Conservation (phyloP, 257 asterid species). For the Rubia yunnanensis region DNA sequence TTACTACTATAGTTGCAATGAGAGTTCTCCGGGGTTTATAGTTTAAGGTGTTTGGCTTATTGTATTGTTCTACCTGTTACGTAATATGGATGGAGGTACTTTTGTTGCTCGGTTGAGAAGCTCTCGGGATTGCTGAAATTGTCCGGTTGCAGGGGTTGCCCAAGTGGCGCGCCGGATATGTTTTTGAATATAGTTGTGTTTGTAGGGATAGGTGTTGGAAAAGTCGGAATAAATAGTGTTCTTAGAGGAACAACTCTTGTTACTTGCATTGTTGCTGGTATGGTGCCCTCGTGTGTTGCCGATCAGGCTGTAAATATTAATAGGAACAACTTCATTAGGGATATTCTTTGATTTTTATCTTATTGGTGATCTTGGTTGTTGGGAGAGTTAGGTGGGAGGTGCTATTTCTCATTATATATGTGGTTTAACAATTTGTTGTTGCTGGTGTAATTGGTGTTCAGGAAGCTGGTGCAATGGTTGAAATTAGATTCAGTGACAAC, state of each 20-base stretch:
- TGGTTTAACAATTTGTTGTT: conserved; percentile 64
- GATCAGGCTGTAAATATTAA: conserved; percentile 63
- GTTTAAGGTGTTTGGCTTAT: conserved; percentile 69
- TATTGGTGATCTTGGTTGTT: conserved; percentile 51
- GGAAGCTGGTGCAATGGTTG: conserved; percentile 62
- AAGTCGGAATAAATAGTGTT: conserved; percentile 88
- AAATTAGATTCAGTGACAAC: conserved; percentile 79
- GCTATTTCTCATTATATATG: conserved; percentile 62
- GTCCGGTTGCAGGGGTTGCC: conserved; percentile 84
- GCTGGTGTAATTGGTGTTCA: conserved; percentile 83
- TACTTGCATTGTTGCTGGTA: conserved; percentile 89
- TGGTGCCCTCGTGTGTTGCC: conserved; percentile 69
- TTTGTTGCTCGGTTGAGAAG: conserved; percentile 81
- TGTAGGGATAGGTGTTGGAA: conserved; percentile 71
- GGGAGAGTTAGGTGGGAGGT: conserved; percentile 58
- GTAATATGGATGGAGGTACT: conserved; percentile 91
- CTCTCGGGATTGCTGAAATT: conserved; percentile 66
- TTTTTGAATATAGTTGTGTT: conserved; percentile 89
- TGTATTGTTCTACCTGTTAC: conserved; percentile 81
- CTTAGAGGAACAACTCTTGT: conserved; percentile 94
- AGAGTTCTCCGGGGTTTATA: conserved; percentile 55
- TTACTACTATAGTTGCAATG: conserved; percentile 64
- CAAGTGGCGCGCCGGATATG: conserved; percentile 94
- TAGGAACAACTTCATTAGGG: conserved; percentile 71
- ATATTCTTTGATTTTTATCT: conserved; percentile 57